These are phyloP conservation scores for Monosporascus sp. DNA, from an alignment of 2,329 filamentous ascomycete species.

Conservation along the genomic window DNA sequence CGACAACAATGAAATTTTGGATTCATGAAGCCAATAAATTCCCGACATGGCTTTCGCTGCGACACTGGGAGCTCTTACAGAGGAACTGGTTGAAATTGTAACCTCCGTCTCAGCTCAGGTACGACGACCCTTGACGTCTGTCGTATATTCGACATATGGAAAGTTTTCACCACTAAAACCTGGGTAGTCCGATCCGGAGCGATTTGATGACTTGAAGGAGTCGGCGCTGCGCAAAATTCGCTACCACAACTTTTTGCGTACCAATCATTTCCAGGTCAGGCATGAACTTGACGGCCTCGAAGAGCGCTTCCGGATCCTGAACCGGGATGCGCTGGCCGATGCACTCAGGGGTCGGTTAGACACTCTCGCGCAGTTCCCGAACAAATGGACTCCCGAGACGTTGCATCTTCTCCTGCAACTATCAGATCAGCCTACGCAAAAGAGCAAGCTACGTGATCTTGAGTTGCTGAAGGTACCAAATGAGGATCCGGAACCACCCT, in stretches of 20 bases:
- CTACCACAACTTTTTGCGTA: conserved; percentile 54
- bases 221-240: conserved; percentile 46
- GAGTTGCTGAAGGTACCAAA: conserved; percentile 44
- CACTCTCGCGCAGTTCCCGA: conserved; percentile 47
- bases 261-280: conserved; percentile 70
- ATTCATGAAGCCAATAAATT: not conserved
- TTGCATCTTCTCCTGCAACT: conserved; percentile 74
- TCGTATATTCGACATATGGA: not conserved
- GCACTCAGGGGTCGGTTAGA: conserved; percentile 55
- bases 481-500: conserved; percentile 36
- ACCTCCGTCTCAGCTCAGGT: conserved; percentile 51
- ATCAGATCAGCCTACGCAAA: conserved; percentile 71
- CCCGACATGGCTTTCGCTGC: conserved; percentile 64
- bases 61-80: conserved; percentile 57
- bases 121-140: conserved; percentile 14
- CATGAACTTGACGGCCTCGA: conserved; percentile 65
- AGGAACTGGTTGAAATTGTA: conserved; percentile 64
- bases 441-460: conserved; percentile 62
- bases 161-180: conserved; percentile 18
- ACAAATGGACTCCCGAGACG: conserved; percentile 72
- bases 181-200: conserved; percentile 23
- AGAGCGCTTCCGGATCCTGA: conserved; percentile 79
- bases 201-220: conserved; percentile 43
- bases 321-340: conserved; percentile 74
- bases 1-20: not conserved